Base-by-base conservation (phyloP, 345 rosid genomes). In the Salix arbutifolia region DNA sequence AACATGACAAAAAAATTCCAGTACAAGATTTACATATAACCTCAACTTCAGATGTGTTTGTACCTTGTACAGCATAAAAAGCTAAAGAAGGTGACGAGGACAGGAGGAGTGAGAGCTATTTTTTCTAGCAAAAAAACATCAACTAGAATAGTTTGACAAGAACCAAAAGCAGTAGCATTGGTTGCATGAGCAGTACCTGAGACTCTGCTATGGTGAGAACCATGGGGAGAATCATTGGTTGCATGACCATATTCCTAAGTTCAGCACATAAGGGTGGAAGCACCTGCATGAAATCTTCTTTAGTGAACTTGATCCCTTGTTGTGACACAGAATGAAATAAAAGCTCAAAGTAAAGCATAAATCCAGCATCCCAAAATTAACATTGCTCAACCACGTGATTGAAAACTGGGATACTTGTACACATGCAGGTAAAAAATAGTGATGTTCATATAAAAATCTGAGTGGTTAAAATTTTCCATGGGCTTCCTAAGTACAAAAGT, bases 221-320 rank as follows among this genome's bases (percentile, higher is more conserved):
- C 99, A 96, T 96, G 30, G 99, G 99, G 65, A 96, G 84, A 80
- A 96, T 93, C 87, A 92, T 84, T 25, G 98, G 94, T 80, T 96
- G 99, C 94, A 96, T 92, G 67, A 96, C 99, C 88, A 90, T 69
- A 86, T 96, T 96, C 88, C 99, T 88, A 80, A 96, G 97, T 83
- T 96, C 99, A 23, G 94, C 98, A 90, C 97, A 96, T 66, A 96
- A 92, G 56, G 98, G 99, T 12, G 99, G 99, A 79, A 96, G 95
- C 35, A 96, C 98, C 99, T 96, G 84, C 84, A 82, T 42, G 74
- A 84, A 81, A 65, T n/a, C 40, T 69, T 30, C 18, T 61, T 81
- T 48, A 71, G 53, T 46, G 73, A 77, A 74, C 72, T 40, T 56
- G 65, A 77, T 62, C 52, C 33, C 6, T 6, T 30, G 28, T 38